These are phyloP conservation scores for Bipolaris gigantea DNA, from an alignment of 2,329 filamentous ascomycete genomes.

Conservation along the genomic window DNA sequence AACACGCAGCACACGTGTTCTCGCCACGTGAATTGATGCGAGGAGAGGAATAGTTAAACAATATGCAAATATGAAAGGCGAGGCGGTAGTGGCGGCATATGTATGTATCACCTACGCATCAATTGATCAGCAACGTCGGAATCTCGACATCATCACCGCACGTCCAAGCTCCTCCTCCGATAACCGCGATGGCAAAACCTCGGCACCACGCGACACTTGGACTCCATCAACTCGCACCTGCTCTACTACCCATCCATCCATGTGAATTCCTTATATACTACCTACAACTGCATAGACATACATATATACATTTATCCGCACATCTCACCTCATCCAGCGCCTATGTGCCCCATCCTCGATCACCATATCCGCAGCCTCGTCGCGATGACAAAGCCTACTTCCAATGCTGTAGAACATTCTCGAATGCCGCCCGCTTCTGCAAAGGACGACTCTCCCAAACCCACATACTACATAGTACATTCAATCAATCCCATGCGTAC, in stretches of 20 bases:
- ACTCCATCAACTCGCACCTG: neutral
- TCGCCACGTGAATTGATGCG: conserved; percentile 4
- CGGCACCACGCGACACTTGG: conserved; percentile 11
- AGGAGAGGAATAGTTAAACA: conserved; percentile 12
- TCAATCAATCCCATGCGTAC: too few relatives aligned
- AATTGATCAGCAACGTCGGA: conserved; percentile 26
- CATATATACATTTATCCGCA: neutral
- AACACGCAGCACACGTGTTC: conserved; percentile 9
- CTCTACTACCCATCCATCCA: neutral
- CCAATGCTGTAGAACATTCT: conserved; percentile 6
- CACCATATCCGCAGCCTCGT: neutral
- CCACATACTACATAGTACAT: too few relatives aligned
- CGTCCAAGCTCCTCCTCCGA: conserved; percentile 25
- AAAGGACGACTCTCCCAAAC: neutral
- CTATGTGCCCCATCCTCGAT: neutral
- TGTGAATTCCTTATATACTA: neutral
- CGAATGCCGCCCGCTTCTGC: conserved; percentile 4
- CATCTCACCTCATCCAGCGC: neutral
- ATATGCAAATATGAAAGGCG: conserved; percentile 3
- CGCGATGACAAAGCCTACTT: neutral
- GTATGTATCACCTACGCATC: conserved; percentile 10
- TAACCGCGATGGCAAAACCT: conserved; percentile 22
- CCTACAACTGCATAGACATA: too few relatives aligned
- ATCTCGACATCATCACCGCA: conserved; percentile 30
- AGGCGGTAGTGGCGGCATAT: conserved; percentile 18